Percentiles rank a stretch among this genome's conserved stretches.
Conservation (phyloP, 768 basidiomycete species). For the Mrakia hoshinonis region DNA sequence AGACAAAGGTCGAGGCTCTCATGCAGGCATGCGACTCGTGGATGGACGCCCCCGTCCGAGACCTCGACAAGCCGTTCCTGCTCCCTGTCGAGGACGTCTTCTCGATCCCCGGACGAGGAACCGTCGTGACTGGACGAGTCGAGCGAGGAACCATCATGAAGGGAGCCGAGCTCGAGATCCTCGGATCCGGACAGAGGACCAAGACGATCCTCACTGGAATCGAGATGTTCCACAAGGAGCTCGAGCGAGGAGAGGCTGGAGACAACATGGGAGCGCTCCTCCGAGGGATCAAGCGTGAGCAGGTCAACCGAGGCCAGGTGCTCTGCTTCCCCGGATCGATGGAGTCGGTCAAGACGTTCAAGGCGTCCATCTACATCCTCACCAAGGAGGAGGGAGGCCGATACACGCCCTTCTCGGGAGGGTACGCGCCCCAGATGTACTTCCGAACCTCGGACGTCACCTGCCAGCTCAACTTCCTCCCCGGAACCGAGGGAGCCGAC, state of each 20-base stretch:
- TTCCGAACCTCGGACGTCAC: conserved; percentile 93
- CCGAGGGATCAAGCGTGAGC: conserved; percentile 94
- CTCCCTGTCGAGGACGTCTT: conserved; percentile 94
- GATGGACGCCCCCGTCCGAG: conserved; percentile 91
- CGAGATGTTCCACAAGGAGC: conserved; percentile 99
- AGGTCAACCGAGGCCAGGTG: conserved; percentile 86
- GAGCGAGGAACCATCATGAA: conserved; percentile 88
- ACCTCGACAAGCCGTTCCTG: conserved; percentile 95
- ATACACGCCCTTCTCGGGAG: conserved; percentile 65
- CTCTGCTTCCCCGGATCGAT: conserved; percentile 80
- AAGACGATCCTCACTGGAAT: conserved; percentile 95
- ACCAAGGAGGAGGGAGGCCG: conserved; percentile 70
- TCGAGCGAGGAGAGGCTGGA: conserved; percentile 93
- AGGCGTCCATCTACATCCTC: conserved; percentile 81
- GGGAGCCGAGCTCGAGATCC: conserved; percentile 84
- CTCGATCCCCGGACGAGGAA: conserved; percentile 96
- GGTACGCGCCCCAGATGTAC: conserved; percentile 54
- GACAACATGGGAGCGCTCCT: conserved; percentile 98
- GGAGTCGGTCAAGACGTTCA: conserved; percentile 89
- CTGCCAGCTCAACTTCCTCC: conserved; percentile 72
- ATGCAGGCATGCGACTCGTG: conserved; percentile 81
- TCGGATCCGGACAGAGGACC: conserved; percentile 66
- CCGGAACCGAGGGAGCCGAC: conserved; percentile 65
- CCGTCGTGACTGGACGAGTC: conserved; percentile 89
- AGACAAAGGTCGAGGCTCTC: conserved; percentile 68